A percentile compares a stretch with the other conserved stretches of the same genome.
Conservation (phyloP, 2,329 filamentous ascomycete genomes). For the Botrytis porri region DNA sequence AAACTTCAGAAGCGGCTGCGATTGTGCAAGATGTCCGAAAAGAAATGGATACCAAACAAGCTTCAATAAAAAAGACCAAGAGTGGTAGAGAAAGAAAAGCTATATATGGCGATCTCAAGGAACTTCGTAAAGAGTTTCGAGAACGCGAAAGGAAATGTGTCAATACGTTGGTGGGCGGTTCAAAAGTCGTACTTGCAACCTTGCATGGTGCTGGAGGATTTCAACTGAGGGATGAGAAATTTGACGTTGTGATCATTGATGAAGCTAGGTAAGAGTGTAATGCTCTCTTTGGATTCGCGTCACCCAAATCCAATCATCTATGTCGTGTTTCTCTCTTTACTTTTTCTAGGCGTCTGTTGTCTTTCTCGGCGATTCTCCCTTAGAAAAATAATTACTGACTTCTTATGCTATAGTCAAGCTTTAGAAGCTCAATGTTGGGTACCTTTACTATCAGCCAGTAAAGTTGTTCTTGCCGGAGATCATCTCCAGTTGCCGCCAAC, state of each 20-base stretch:
- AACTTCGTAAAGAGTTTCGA: constrained; percentile 82
- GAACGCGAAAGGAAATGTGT: constrained; percentile 82
- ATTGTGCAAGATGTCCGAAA: constrained; percentile 87
- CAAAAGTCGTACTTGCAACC: constrained; percentile 87
- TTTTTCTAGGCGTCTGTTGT: too few species aligned
- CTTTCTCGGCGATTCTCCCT: neutral
- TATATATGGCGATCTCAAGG: constrained; percentile 82
- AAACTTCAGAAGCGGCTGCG: constrained; percentile 82
- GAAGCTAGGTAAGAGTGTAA: constrained; percentile 61
- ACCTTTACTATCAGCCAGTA: constrained; percentile 73
- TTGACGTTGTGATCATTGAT: constrained; percentile 93
- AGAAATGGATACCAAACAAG: constrained; percentile 91
- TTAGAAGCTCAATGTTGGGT: constrained; percentile 98
- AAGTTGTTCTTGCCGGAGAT: constrained; percentile 88
- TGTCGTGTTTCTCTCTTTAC: neutral
- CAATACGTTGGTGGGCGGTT: constrained; percentile 67
- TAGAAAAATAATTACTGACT: neutral
- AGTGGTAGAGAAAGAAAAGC: constrained; percentile 74
- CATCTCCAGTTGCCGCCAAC: constrained; percentile 93
- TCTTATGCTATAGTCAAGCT: constrained; percentile 60
- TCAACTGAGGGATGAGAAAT: constrained; percentile 74
- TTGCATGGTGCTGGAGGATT: constrained; percentile 87
- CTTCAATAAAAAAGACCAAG: constrained; percentile 81
- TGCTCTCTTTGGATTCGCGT: neutral
- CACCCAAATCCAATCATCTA: neutral